Percentiles rank a stretch among this genome's conserved stretches.
Conservation (phyloP, 2,329 filamentous ascomycete genomes). For the Xylariaceae sp. region DNA sequence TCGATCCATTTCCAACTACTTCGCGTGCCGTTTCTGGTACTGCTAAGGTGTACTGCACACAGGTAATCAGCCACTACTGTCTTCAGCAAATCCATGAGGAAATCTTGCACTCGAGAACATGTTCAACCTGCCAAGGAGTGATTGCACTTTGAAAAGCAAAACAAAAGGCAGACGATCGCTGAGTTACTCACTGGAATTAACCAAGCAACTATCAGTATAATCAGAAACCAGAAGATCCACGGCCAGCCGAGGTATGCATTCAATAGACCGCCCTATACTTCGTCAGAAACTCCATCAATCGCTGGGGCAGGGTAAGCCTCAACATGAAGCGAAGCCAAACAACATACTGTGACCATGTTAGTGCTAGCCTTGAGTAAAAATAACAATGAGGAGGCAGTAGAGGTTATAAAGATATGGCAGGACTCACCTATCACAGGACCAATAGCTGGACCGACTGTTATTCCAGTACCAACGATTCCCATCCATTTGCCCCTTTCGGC, state of each 20-base stretch:
- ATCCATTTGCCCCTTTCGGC: slow-evolving; percentile 69
- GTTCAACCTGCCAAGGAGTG: not conserved
- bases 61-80: not conserved
- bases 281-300: slow-evolving; percentile 47
- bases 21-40: slow-evolving; percentile 56
- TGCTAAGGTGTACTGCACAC: slow-evolving; percentile 40
- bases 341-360: slow-evolving; percentile 17
- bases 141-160: not conserved
- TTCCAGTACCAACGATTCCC: slow-evolving; percentile 56
- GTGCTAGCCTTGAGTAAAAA: not conserved
- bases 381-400: not conserved
- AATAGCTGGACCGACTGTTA: slow-evolving; percentile 51
- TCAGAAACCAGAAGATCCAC: slow-evolving; percentile 65
- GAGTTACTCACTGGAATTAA: slow-evolving; percentile 38
- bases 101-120: not conserved
- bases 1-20: slow-evolving; percentile 58
- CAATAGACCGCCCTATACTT: slow-evolving; percentile 50
- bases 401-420: not conserved
- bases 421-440: slow-evolving; percentile 17
- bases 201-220: slow-evolving; percentile 48
- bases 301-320: not conserved
- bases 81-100: too few relatives aligned
- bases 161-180: not conserved
- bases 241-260: slow-evolving; percentile 61
- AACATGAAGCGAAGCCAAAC: not conserved